A percentile compares a stretch with the other conserved stretches of the same genome.
phyloP scores from a whole-genome alignment of 768 basidiomycete genomes.

The Pleurotus ostreatus region DNA sequence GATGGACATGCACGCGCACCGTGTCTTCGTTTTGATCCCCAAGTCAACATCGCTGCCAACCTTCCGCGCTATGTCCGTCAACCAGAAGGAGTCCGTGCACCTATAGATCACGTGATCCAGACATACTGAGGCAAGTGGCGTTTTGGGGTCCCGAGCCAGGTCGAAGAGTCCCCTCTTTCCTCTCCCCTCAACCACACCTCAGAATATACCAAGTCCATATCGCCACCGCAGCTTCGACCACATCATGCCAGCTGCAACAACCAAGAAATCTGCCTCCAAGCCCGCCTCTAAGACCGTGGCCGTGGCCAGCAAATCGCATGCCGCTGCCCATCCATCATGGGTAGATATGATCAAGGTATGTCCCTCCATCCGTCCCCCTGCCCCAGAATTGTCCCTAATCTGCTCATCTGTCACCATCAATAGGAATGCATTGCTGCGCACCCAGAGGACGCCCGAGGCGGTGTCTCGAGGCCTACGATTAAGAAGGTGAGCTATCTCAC shows the following conservation, averaged over 20 bases:
- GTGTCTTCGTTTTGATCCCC: not conserved
- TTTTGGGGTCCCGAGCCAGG: slow-evolving; percentile 17
- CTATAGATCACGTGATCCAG: slow-evolving; percentile 16
- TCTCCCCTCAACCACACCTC: slow-evolving; percentile 19
- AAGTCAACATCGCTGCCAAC: not conserved
- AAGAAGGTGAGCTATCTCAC: slow-evolving; percentile 55
- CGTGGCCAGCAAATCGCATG: slow-evolving; percentile 28
- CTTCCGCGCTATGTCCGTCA: slow-evolving; percentile 7
- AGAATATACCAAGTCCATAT: slow-evolving; percentile 10
- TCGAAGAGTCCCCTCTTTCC: slow-evolving; percentile 2
- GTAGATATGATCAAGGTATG: slow-evolving; percentile 78
- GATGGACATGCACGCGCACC: not conserved
- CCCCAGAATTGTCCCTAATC: slow-evolving; percentile 25
- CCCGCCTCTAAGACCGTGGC: slow-evolving; percentile 28
- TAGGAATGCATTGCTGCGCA: slow-evolving; percentile 72
- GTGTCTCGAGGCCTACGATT: slow-evolving; percentile 78
- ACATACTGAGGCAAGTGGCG: slow-evolving; percentile 19
- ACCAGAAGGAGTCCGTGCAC: slow-evolving; percentile 16
- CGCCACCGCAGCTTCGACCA: slow-evolving; percentile 1
- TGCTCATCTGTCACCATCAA: slow-evolving; percentile 20
- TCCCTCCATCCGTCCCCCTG: slow-evolving; percentile 10
- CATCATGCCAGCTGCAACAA: slow-evolving; percentile 19
- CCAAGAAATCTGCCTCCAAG: slow-evolving; percentile 38
- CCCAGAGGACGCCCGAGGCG: slow-evolving; percentile 65
- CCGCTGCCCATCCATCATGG: slow-evolving; percentile 60